These are phyloP conservation scores for Pyrenophora graminea DNA, from an alignment of 2,329 filamentous ascomycete species.

Conservation along the genomic window DNA sequence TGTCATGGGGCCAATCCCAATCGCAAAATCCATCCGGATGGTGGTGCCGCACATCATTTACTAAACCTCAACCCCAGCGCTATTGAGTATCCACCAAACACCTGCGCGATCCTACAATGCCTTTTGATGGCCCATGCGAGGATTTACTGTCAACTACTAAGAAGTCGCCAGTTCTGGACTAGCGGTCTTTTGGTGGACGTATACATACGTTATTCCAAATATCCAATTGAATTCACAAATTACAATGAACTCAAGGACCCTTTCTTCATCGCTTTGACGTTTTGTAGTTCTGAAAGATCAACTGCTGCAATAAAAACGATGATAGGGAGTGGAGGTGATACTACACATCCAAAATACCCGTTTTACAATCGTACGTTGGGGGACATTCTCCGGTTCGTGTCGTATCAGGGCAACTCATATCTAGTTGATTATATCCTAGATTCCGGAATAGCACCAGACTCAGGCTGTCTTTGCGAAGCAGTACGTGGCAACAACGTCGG, in stretches of 20 bases:
- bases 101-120: neutral
- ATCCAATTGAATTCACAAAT: neutral
- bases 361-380: too few relatives aligned
- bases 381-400: neutral
- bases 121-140: neutral
- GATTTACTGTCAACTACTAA: rapidly evolving
- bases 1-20: neutral
- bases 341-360: neutral
- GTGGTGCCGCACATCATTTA: too few relatives aligned
- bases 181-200: neutral
- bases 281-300: neutral
- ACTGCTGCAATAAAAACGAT: neutral
- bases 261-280: neutral
- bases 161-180: neutral
- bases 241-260: too few relatives aligned
- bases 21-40: too few relatives aligned
- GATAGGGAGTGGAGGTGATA: neutral
- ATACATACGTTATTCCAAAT: neutral
- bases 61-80: too few relatives aligned
- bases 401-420: neutral
- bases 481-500: neutral
- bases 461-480: neutral
- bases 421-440: neutral
- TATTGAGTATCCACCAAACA: neutral
- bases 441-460: neutral